These are phyloP conservation scores for Prunus mongolica DNA, from an alignment of 306 rosid genomes.

Conservation along the genomic window DNA sequence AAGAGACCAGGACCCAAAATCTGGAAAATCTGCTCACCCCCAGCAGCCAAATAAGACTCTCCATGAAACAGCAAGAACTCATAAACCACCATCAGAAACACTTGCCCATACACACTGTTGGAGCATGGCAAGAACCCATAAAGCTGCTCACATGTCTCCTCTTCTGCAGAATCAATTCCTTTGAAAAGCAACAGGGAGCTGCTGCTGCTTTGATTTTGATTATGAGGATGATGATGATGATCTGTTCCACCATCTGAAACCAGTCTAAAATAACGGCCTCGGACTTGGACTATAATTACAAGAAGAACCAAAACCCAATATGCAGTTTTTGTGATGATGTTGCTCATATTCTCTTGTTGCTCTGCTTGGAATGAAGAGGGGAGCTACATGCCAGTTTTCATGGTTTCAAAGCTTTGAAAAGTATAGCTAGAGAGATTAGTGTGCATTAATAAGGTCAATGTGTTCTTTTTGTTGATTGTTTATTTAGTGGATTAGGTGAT, in stretches of 20 bases:
- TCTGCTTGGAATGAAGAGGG: not conserved
- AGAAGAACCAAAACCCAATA: slow-evolving; percentile 5
- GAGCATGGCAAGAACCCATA: slow-evolving; percentile 65
- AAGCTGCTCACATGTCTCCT: slow-evolving; percentile 39
- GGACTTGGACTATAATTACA: not conserved
- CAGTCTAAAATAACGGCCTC: slow-evolving; percentile 4
- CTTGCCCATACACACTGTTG: slow-evolving; percentile 34
- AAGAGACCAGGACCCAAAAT: slow-evolving; percentile 62
- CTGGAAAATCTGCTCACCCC: slow-evolving; percentile 50
- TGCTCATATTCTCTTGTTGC: not conserved
- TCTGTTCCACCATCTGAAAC: slow-evolving; percentile 11
- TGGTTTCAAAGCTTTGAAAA: not conserved
- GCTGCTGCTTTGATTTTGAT: not conserved
- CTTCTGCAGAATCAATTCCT: not conserved
- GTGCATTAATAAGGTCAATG: not conserved
- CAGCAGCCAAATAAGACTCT: slow-evolving; percentile 48
- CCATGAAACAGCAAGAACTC: slow-evolving; percentile 55
- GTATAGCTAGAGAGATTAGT: not conserved
- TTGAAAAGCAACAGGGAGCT: slow-evolving; percentile 6
- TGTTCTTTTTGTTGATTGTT: not conserved
- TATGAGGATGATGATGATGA: not conserved
- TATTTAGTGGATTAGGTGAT: not conserved
- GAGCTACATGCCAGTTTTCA: not conserved
- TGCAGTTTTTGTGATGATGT: slow-evolving; percentile 1
- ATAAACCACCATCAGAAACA: slow-evolving; percentile 48